Conservation (phyloP, 306 rosid genomes). For the Citrullus colocynthis region DNA sequence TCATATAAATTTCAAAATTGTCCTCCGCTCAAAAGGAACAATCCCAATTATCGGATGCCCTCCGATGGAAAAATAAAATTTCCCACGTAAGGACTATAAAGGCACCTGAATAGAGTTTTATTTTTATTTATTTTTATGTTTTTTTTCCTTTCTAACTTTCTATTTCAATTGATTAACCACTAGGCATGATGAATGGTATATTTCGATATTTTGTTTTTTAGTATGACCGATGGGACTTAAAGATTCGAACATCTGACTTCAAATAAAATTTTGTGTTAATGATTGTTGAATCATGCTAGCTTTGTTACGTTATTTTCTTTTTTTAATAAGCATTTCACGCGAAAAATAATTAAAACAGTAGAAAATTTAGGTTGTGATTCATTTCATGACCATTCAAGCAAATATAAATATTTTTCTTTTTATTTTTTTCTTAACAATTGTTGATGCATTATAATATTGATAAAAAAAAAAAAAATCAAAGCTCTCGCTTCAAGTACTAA, state of each 20-base stretch:
- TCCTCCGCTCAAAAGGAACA: neutral
- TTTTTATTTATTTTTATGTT: neutral
- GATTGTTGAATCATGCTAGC: too few species aligned
- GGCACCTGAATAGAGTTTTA: neutral
- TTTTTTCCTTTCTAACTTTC: neutral
- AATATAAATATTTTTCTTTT: too few species aligned
- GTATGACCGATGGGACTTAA: too few species aligned
- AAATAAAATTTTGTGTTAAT: too few species aligned
- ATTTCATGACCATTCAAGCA: neutral
- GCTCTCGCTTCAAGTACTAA: neutral
- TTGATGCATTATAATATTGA: too few species aligned
- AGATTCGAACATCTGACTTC: too few species aligned
- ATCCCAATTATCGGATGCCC: neutral
- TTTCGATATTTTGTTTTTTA: neutral
- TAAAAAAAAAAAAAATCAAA: too few species aligned
- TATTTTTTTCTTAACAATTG: too few species aligned
- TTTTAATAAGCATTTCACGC: neutral
- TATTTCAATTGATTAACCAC: neutral
- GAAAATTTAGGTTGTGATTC: neutral
- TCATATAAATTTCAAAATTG: neutral
- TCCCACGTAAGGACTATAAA: neutral
- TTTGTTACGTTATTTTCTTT: too few species aligned
- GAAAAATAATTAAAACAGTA: neutral
- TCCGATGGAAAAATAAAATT: neutral
- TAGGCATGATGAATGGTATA: neutral